Base-by-base conservation (phyloP, 2,329 filamentous ascomycete genomes). In the Cryphonectria parasitica region DNA sequence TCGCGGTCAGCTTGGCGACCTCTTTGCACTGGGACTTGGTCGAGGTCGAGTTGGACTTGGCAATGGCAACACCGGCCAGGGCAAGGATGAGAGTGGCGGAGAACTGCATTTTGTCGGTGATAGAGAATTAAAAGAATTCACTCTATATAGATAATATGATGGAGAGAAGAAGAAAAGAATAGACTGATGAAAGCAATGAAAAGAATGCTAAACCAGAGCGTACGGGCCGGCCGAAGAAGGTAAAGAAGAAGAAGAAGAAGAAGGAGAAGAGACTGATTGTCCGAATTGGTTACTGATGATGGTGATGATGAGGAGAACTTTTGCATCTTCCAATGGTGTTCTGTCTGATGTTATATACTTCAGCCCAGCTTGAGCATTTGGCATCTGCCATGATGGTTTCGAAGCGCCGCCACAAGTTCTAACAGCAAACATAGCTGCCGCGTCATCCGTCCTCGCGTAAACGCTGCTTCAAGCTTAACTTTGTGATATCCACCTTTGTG, bases 11-110 rank as follows among this genome's bases (percentile, higher is more conserved):
- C 68, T 74, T 74, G 61, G 74, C 66, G 64, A 82, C 76, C 64
- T 78, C 71, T 64, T 75, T 75, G 76, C 81, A 82, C 70, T 79
- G 76, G 34, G 75, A 74, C 74, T 77, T 76, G 66, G 76, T 77
- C 67, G 76, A 78, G 72, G 74, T 78, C 60, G 66, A 73, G 64
- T 74, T 74, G 43, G 75, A 77, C 72, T 78, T 76, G 70, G 80
- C 80, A n/a, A 77, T 25, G 41, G 69, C 73, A 28, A 68, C 43
- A 65, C 73, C 71, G 61, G 73, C 74, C 28, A 69, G 66, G 49
- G 74, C 74, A 66, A 77, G 67, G 60, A 75, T 52, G 62, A 76
- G 49, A 56, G 74, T 17, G 61, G 69, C 56, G 68, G 74, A 36
- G 69, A 75, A 73, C 75, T 76, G 74, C 75, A 76, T 76, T 10